Evolutionary conservation across 495 filamentous ascomycete species (phyloP), one percentile per base, ranked within the genome.

Genomic region (Xylaria acuta): DNA sequence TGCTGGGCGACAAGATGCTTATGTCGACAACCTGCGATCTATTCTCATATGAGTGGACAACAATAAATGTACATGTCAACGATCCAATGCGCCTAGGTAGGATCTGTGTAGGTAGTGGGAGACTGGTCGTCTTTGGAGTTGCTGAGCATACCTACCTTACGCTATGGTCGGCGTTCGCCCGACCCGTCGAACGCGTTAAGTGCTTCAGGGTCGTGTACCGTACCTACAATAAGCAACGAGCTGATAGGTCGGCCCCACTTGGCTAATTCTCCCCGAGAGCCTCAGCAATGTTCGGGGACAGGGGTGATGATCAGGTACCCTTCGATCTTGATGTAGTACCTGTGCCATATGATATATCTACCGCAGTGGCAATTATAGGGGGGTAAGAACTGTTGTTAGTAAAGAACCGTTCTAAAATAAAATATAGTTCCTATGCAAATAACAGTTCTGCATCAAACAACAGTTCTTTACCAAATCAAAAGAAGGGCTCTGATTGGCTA

Each of bases 171-270:
- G 53, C 32, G 53, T 56, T 22, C 51, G 25, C 51, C 25, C 51
- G 12, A 54, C 11, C 51, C 56, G 16, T 27, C 6, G 30, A n/a
- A 59, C 67, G 67, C 67, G 67, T 70, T 70, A 70, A 70, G 67
- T 70, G 67, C 67, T 38, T 40, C 5, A 69, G 27, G 66, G 30
- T 43, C 66, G 40, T 43, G 53, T 58, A 30, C 8, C n/a, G n/a
- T n/a, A n/a, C n/a, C n/a, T 27, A 30, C 25, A 9, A 2, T 41
- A 30, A 30, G 18, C 53, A 58, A 20, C 53, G 22, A 58, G 53
- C 53, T 22, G 41, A 30, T n/a, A 7, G 32, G 45, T 18, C 11
- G 32, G 49, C 20, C 65, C 65, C 65, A 56, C 65, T 56, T 68
- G 32, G n/a, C 47, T 58, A 41, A 38, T 53, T 40, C 16, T 40